phyloP scores from a whole-genome alignment of 495 filamentous ascomycete genomes.

The Podospora pseudoanserina region DNA sequence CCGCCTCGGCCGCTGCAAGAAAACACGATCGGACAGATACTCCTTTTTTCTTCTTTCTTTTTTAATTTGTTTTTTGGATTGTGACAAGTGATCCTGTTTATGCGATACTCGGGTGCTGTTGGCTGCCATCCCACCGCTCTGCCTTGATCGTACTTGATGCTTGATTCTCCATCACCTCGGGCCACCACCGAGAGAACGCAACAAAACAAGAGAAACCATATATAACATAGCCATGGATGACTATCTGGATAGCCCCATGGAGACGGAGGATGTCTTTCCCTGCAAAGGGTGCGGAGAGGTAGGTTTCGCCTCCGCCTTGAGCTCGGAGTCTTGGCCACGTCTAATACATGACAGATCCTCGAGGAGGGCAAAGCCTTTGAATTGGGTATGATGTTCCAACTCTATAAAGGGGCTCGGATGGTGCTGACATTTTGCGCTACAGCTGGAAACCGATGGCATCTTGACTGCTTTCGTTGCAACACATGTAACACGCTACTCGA shows the following conservation, averaged over 20 bases:
- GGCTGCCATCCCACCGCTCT: background rate
- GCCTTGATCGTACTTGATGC: background rate
- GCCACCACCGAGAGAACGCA: background rate
- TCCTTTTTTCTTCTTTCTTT: background rate
- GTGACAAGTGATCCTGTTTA: background rate
- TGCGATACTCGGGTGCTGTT: background rate
- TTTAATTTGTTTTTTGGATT: background rate
- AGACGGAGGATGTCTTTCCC: constrained; percentile 85
- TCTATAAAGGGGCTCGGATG: background rate
- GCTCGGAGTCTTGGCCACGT: background rate
- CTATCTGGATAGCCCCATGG: constrained; percentile 77
- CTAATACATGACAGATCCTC: constrained; percentile 57
- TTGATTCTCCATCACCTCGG: background rate
- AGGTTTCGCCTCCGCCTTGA: constrained; percentile 25
- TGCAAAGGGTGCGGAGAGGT: constrained; percentile 99
- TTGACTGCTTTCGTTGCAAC: constrained; percentile 98
- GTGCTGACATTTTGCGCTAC: constrained; percentile 5
- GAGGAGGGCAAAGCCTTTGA: constrained; percentile 99
- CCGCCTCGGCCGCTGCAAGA: background rate
- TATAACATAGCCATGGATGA: constrained; percentile 46
- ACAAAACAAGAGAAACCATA: background rate
- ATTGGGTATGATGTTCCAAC: constrained; percentile 63
- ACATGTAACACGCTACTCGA: constrained; percentile 93
- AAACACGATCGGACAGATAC: background rate
- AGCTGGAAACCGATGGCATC: constrained; percentile 99